Conservation (phyloP, 1,284 basidiomycete genomes). For the Cystobasidium sp. region DNA sequence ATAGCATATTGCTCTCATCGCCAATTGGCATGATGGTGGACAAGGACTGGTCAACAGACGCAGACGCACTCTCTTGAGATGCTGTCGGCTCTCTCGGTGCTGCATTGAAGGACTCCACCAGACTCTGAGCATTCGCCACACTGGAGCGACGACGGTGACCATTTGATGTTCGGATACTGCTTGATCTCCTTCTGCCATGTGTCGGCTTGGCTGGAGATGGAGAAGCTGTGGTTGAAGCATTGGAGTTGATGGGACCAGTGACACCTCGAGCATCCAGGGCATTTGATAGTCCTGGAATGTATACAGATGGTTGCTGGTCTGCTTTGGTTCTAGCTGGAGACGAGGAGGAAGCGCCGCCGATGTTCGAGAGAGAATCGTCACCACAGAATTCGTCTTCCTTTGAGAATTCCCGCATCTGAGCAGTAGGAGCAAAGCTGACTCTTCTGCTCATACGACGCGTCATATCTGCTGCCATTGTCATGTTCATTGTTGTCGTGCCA, state of each 20-base stretch:
- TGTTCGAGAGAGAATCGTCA: conserved; percentile 9
- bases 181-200: conserved; percentile 12
- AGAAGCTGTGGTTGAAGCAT: conserved; percentile 3
- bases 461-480: conserved; percentile 13
- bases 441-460: conserved; percentile 34
- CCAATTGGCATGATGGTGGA: conserved; percentile 10
- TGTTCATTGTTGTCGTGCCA: not conserved
- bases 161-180: not conserved
- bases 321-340: not conserved
- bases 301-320: not conserved
- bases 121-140: conserved; percentile 32
- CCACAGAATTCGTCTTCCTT: conserved; percentile 33
- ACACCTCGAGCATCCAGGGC: not conserved
- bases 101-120: conserved; percentile 23
- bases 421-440: conserved; percentile 44
- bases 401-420: conserved; percentile 43
- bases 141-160: conserved; percentile 38
- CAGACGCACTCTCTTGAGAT: not conserved
- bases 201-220: conserved; percentile 14
- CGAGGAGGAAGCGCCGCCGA: conserved; percentile 10
- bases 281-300: conserved; percentile 17
- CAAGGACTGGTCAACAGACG: conserved; percentile 1
- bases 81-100: not conserved
- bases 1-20: conserved; percentile 20
- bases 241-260: not conserved